These are phyloP conservation scores for Benincasa hispida DNA, from an alignment of 306 rosid genomes.

Conservation along the genomic window DNA sequence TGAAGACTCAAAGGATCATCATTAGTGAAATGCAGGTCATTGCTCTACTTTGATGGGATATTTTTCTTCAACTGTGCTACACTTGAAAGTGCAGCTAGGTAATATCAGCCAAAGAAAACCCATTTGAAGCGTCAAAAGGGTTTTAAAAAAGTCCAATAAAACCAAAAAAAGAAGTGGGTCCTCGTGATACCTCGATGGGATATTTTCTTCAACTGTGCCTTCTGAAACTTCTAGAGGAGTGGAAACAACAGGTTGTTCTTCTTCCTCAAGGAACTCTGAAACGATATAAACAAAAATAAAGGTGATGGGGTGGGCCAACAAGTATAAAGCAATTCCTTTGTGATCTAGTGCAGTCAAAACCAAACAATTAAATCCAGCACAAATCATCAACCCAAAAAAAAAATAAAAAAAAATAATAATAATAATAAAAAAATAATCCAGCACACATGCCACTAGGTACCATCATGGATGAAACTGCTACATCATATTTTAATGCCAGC, in stretches of 20 bases:
- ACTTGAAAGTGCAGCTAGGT: not conserved
- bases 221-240: conserved; percentile 65
- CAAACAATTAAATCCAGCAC: not conserved
- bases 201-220: conserved; percentile 67
- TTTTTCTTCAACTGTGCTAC: not conserved
- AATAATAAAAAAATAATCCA: too few species aligned
- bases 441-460: not conserved
- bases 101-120: not conserved
- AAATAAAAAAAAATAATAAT: too few species aligned
- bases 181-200: conserved; percentile 59
- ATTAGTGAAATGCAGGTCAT: not conserved
- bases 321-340: not conserved
- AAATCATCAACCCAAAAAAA: too few species aligned
- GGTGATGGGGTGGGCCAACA: not conserved
- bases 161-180: not conserved
- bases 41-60: not conserved
- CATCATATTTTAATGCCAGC: not conserved
- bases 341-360: not conserved
- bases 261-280: conserved; percentile 63
- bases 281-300: conserved; percentile 10
- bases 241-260: conserved; percentile 48
- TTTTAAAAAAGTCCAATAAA: not conserved
- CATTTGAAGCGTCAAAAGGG: not conserved
- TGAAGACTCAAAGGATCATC: not conserved
- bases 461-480: not conserved